Base-by-base conservation (phyloP, 1,284 basidiomycete species). In the Flammula alnicola region DNA sequence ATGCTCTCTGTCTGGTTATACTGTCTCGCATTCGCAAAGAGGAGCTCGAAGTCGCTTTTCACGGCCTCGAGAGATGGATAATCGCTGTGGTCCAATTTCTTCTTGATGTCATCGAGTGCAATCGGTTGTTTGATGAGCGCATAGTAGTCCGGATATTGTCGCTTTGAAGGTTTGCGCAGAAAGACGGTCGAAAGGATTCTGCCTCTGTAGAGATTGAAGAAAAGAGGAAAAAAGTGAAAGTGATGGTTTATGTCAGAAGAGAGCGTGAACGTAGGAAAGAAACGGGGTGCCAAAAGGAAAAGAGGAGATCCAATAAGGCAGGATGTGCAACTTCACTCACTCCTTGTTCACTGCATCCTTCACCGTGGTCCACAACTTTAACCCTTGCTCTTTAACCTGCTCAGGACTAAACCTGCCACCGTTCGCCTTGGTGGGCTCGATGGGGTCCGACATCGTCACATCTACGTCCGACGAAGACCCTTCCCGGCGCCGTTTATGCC, bases 71-170 rank as follows among this genome's bases (percentile, higher is more conserved):
- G 75, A 5, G 83, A 78, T 11, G 75, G 61, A 65, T 96, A 98
- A 27, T 64, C 65, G 48, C 79, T 72, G 37, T 74, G 72, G 41
- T 91, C 81, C 43, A 96, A 79, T 62, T 85, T 80, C 58, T 78
- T 81, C 78, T 90, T 91, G 70, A 98, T 92, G 57, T 95, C 88
- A 43, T 92, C 87, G 46, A 97, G 77, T 20, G 92, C 85, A 58
- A 96, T 87, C 26, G 95, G 95, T 37, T 78, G 72, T 52, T 80
- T 73, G 64, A 93, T 92, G 60, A 84, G 60, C 38, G 71, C 66
- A 70, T 93, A 97, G 72, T 98, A 98, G 74, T 96, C 94, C n/a
- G 93, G 86, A 68, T 95, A 94, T 53, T 80, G 76, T 49, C 82
- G 79, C 66, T 85, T 86, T 47, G 86, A 81, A 5, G 93, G 93